Evolutionary conservation across 768 basidiomycete species (phyloP).

Genomic region (Multifurca ochricompacta): DNA sequence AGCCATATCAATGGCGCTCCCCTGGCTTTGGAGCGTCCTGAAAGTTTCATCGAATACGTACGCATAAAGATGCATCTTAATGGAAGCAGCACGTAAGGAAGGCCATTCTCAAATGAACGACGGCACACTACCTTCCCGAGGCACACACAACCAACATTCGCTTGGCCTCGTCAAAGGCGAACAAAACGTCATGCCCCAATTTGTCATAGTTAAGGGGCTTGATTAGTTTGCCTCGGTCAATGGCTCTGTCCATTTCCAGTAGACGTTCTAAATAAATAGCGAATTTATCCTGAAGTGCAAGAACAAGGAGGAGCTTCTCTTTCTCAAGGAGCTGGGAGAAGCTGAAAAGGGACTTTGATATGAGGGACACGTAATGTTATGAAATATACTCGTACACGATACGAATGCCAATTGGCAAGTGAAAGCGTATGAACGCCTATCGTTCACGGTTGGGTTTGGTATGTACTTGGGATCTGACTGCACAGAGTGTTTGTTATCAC

Average conservation of each 20-base stretch:
- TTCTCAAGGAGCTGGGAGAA: slow-evolving; percentile 12
- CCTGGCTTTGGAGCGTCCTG: slow-evolving; percentile 34
- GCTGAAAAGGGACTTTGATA: neutral
- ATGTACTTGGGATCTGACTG: neutral
- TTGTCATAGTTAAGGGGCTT: slow-evolving; percentile 35
- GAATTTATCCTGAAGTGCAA: neutral
- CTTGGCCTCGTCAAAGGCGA: slow-evolving; percentile 48
- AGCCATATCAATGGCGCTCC: slow-evolving; percentile 33
- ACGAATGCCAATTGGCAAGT: neutral
- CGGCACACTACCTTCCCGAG: slow-evolving; percentile 31
- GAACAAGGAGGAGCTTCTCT: slow-evolving; percentile 9
- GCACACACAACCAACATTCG: slow-evolving; percentile 42
- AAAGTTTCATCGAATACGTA: slow-evolving; percentile 42
- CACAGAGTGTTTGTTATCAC: slow-evolving; percentile 7
- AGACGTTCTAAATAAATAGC: slow-evolving; percentile 9
- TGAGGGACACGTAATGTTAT: neutral
- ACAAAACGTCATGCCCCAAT: slow-evolving; percentile 35
- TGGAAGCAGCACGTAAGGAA: neutral
- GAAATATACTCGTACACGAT: slow-evolving; percentile 2
- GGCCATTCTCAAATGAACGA: neutral
- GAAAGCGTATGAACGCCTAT: neutral
- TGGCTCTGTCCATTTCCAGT: neutral
- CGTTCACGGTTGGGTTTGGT: neutral
- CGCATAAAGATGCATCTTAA: slow-evolving; percentile 34
- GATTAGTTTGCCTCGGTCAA: neutral